These are phyloP conservation scores for Thalassiosira profunda DNA, from an alignment of 108 stramenopile genomes.

Conservation along the genomic window DNA sequence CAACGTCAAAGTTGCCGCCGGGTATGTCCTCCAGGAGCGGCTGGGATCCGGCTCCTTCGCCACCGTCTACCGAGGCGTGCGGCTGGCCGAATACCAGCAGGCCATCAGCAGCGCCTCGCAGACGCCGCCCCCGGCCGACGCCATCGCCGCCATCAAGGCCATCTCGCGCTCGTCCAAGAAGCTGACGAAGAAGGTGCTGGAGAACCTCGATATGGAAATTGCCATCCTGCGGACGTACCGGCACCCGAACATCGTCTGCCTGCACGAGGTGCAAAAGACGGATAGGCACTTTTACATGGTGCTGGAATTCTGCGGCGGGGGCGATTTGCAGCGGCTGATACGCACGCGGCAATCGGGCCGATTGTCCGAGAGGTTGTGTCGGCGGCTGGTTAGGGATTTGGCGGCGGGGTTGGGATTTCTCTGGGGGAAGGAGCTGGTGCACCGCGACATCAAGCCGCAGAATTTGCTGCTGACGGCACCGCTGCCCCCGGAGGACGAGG, in stretches of 20 bases:
- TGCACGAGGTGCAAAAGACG: conserved; percentile 90
- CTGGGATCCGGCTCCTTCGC: conserved; percentile 86
- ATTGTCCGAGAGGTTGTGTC: conserved; percentile 80
- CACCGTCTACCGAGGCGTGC: conserved; percentile 86
- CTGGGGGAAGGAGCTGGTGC: conserved; percentile 87
- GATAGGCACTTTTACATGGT: conserved; percentile 91
- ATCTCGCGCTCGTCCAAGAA: conserved; percentile 86
- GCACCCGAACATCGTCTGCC: conserved; percentile 93
- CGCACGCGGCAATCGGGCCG: conserved; percentile 71
- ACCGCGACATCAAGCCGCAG: conserved; percentile 98
- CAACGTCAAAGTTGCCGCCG: conserved; percentile 61
- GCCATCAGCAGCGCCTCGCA: conserved; percentile 9
- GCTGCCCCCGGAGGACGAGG: conserved; percentile 65
- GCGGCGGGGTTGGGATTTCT: conserved; percentile 90
- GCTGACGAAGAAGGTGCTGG: conserved; percentile 94
- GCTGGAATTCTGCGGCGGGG: conserved; percentile 97
- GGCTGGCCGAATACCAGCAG: conserved; percentile 13
- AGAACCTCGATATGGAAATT: conserved; percentile 97
- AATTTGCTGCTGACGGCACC: conserved; percentile 93
- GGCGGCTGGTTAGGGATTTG: conserved; percentile 93
- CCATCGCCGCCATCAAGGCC: conserved; percentile 91
- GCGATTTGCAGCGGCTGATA: conserved; percentile 93
- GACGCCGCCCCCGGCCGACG: conserved; percentile 30
- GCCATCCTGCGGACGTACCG: conserved; percentile 90
- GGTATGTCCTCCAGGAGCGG: conserved; percentile 67